A percentile compares a stretch with the other conserved stretches of the same genome.
phyloP scores from a whole-genome alignment of 306 rosid genomes.

The Trifolium subterraneum region DNA sequence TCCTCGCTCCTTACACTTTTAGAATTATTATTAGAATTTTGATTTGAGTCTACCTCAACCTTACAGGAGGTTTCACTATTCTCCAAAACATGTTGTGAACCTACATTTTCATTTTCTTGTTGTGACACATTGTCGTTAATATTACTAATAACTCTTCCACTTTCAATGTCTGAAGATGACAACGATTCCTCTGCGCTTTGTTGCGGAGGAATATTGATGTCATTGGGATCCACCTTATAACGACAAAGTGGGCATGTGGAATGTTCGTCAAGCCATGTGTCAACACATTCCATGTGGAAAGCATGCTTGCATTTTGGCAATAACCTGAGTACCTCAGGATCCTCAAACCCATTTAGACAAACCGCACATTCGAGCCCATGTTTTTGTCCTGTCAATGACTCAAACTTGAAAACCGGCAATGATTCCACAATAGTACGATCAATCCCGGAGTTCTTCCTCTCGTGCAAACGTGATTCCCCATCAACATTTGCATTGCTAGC shows the following conservation, averaged over 20 bases:
- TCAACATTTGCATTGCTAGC: neutral
- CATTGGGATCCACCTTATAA: constrained; percentile 43
- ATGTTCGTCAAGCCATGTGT: constrained; percentile 73
- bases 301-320: constrained; percentile 70
- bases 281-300: constrained; percentile 61
- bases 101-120: neutral
- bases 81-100: constrained; percentile 39
- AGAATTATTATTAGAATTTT: neutral
- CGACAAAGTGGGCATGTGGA: constrained; percentile 87
- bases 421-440: constrained; percentile 60
- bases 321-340: constrained; percentile 60
- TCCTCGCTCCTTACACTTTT: neutral
- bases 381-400: constrained; percentile 60
- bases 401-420: constrained; percentile 64
- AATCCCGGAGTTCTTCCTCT: constrained; percentile 69
- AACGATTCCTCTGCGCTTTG: constrained; percentile 17
- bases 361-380: constrained; percentile 73
- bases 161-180: neutral
- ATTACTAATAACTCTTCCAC: neutral
- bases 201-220: neutral
- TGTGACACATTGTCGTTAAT: neutral
- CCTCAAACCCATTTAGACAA: constrained; percentile 67
- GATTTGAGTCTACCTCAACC: no score
- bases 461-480: neutral
- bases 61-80: constrained; percentile 8